Evolutionary conservation across 176 grass and related monocot genomes (phyloP).

Genomic region (Dactylis glomerata): DNA sequence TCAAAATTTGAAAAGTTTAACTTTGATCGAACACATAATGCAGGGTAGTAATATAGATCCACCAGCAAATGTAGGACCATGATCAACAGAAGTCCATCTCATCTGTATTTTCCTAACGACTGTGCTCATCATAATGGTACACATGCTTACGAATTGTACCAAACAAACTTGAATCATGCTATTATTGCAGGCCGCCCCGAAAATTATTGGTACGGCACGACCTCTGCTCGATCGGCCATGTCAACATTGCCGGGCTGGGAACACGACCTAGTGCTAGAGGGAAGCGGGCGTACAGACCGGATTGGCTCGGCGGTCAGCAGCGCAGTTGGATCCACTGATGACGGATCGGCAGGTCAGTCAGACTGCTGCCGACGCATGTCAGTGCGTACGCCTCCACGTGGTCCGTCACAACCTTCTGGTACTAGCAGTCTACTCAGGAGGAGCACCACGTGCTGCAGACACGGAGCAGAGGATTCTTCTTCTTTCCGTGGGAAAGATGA

Average conservation of each 20-base stretch:
- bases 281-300: background rate
- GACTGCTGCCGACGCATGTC: background rate
- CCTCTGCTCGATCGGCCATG: background rate
- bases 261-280: background rate
- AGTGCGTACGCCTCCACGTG: background rate
- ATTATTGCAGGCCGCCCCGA: background rate
- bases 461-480: background rate
- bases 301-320: background rate
- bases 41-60: too few relatives aligned
- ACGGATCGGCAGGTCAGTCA: background rate
- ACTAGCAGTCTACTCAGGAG: too few relatives aligned
- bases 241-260: background rate
- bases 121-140: background rate
- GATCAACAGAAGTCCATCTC: background rate
- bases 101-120: background rate
- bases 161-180: background rate
- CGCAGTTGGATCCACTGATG: background rate
- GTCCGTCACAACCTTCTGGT: background rate
- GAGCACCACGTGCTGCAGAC: background rate
- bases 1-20: too few relatives aligned
- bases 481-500: background rate
- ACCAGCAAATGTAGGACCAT: constrained; percentile 37
- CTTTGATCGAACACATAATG: too few relatives aligned
- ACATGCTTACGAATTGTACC: background rate
- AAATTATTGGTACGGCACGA: background rate